Base-by-base conservation (phyloP, 768 basidiomycete species). In the Lactifluus pinguis region DNA sequence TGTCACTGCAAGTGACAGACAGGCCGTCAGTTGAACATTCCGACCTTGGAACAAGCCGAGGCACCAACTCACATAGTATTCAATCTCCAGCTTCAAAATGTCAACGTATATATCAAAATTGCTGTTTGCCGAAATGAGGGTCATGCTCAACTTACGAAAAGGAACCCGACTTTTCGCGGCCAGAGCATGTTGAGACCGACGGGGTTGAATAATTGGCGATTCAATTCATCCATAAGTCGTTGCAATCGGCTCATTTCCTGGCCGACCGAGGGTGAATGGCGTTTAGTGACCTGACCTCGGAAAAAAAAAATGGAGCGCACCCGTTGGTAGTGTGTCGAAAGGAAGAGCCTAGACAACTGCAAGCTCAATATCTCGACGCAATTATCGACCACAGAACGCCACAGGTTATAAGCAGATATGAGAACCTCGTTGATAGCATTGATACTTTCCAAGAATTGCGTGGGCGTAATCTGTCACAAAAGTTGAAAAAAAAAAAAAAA, bases 391-490 rank as follows among this genome's bases (percentile, higher is more conserved):
- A 87, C 80, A 17, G 90, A 80, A 65, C 81, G 82, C 55, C 77
- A 75, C 57, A 89, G 75, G 65, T 91, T 90, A 70, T 97, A 84
- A 2, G 97, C 97, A 4, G 85, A 85, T 49, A 93, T 89, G 57
- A 99, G 80, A 19, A 86, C 75, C 68, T 89, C 85, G 74, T 99
- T 99, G 73, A 98, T 84, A 25, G 85, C 79, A 68, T 95, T 94
- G 70, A 98, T 86, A 34, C 92, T 89, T 72, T 91, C 87, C 48
- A 89, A 79, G 71, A 95, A 98, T 67, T 92, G 85, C 3, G 88
- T 90, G 25, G 95, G 92, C 10, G 90, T 89, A 68, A 99, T 84
- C 94, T 97, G 68, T 11, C n/a, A n/a, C n/a, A n/a, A n/a, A n/a
- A 19, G 32, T 34, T 25, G 25, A 41, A 36, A 34, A 7, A n/a